phyloP scores from a whole-genome alignment of 106 monocot genomes.

The Dioscorea alata region DNA sequence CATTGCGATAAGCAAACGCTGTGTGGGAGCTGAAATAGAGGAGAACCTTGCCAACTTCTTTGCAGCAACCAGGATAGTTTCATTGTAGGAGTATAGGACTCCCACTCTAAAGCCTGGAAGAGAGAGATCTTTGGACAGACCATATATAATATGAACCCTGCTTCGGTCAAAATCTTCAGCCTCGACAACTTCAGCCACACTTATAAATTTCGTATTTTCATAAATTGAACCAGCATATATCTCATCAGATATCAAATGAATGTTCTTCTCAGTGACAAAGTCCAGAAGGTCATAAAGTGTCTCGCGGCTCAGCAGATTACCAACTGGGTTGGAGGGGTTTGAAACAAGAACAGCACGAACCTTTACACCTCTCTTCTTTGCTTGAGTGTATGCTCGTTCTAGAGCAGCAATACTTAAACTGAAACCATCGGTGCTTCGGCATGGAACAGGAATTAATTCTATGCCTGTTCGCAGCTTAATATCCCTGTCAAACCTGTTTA shows the following conservation, averaged over 20 bases:
- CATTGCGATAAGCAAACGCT: conserved; percentile 64
- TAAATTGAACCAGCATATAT: conserved; percentile 76
- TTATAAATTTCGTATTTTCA: conserved; percentile 53
- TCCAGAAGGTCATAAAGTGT: conserved; percentile 57
- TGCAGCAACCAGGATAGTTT: conserved; percentile 58
- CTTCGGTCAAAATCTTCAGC: conserved; percentile 55
- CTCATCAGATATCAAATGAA: conserved; percentile 95
- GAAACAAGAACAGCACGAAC: conserved; percentile 84
- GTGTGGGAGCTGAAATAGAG: conserved; percentile 64
- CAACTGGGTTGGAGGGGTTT: conserved; percentile 90
- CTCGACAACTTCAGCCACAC: conserved; percentile 67
- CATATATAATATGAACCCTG: conserved; percentile 93
- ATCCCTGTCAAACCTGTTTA: conserved; percentile 80
- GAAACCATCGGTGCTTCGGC: conserved; percentile 82
- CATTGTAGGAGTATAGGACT: conserved; percentile 81
- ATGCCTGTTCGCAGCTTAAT: conserved; percentile 76
- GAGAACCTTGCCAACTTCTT: conserved; percentile 73
- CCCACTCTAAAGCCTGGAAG: conserved; percentile 89
- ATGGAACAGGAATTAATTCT: conserved; percentile 89
- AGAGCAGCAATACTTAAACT: conserved; percentile 67
- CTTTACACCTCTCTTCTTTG: conserved; percentile 77
- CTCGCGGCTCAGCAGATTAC: conserved; percentile 55
- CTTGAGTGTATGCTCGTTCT: conserved; percentile 79
- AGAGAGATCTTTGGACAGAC: conserved; percentile 85
- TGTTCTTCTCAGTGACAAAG: conserved; percentile 82